Conservation (phyloP, 495 filamentous ascomycete species). For the Parmelia sp. region DNA sequence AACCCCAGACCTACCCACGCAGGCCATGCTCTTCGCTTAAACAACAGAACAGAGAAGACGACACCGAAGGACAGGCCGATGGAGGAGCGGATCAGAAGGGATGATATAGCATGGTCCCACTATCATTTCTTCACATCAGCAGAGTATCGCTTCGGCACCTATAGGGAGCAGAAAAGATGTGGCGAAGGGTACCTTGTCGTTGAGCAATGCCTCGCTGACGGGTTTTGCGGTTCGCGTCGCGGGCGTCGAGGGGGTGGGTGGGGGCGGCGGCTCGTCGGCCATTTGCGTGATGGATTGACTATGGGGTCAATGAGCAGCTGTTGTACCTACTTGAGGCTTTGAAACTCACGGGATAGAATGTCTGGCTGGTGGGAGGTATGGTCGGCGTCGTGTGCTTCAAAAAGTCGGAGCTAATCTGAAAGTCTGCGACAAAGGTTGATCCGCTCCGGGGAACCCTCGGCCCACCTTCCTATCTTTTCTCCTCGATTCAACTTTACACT, state of each 20-base stretch:
- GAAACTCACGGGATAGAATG: not conserved
- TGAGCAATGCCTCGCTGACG: slow-evolving; percentile 87
- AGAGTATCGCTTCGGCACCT: not conserved
- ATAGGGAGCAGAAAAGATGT: not conserved
- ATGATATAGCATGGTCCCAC: slow-evolving; percentile 98
- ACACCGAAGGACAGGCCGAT: slow-evolving; percentile 93
- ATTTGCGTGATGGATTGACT: slow-evolving; percentile 35
- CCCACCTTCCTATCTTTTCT: slow-evolving; percentile 6
- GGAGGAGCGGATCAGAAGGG: slow-evolving; percentile 87
- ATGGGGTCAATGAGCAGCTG: not conserved
- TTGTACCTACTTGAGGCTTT: not conserved
- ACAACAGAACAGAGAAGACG: slow-evolving; percentile 95
- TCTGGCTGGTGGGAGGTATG: not conserved
- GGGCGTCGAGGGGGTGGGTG: slow-evolving; percentile 40
- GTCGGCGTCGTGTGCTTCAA: slow-evolving; percentile 12
- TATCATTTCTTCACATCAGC: slow-evolving; percentile 32
- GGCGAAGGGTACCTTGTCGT: slow-evolving; percentile 71
- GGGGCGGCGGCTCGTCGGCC: slow-evolving; percentile 50
- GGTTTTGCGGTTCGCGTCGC: slow-evolving; percentile 56
- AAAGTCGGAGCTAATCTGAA: slow-evolving; percentile 9
- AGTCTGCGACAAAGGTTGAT: too few species aligned
- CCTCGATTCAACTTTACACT: too few species aligned
- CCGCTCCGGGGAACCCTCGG: too few species aligned
- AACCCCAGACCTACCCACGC: slow-evolving; percentile 89
- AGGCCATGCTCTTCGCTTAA: slow-evolving; percentile 96